Base-by-base conservation (phyloP, 202 grass and related monocot species). In the Miscanthus sacchariflorus region DNA sequence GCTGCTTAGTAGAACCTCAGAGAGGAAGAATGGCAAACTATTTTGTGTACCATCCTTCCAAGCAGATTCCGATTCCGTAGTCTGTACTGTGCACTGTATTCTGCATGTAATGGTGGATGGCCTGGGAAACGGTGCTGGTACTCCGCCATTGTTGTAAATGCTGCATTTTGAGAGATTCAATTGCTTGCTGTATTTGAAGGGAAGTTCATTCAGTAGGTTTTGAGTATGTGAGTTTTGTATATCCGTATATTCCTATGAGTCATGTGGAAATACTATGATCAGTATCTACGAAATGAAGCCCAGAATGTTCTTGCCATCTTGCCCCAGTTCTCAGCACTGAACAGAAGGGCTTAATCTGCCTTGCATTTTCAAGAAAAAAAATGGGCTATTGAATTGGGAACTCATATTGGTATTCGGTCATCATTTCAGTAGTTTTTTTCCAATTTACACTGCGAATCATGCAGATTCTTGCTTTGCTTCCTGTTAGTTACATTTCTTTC, bases 1-100 rank as follows among this genome's bases (percentile, higher is more conserved):
- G 76, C 78, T 73, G 49, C 88, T 61, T 86, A 78, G 79, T 8
- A 58, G 56, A 43, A 65, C 30, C 35, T 68, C 15, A 3, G 43
- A 72, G 30, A 76, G 36, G 69, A 89, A 38, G 79, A 6, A 84
- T 84, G 87, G 69, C 73, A 69, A 89, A 87, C 59, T 87, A 89
- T 84, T 84, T 74, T 79, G 23, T 36, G 67, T 56, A 80, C 12
- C 80, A 63, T 84, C 76, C 80, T 83, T 89, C 49, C 76, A 61
- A 76, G 24, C n/a, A 74, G 40, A 84, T 52, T 36, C 19, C 21
- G 38, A 48, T 75, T 69, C 68, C 19, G 45, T 42, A 77, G 68
- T 3, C 45, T 86, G 72, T 54, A 78, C 21, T 61, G 24, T 58
- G 27, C 18, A 30, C 30, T 46, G 24, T 45, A 68, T 78, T 68